Evolutionary conservation across 345 rosid genomes (phyloP).

Genomic region (Leavenworthia alabamica): DNA sequence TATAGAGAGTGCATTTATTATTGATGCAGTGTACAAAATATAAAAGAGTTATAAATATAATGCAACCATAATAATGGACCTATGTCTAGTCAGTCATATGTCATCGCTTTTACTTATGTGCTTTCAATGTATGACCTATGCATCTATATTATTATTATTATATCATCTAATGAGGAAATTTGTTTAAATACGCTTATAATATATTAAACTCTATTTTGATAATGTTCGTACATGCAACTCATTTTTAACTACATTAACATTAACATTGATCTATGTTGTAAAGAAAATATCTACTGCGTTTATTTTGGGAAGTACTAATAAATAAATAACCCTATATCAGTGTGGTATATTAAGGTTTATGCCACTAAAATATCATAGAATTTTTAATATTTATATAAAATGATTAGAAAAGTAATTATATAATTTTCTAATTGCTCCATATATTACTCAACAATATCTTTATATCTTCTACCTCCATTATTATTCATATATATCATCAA

Average conservation of each 20-base stretch:
- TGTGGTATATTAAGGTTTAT: no score
- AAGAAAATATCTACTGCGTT: no score
- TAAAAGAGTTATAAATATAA: slow-evolving; percentile 17
- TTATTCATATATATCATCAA: no score
- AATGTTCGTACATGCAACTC: slow-evolving; percentile 22
- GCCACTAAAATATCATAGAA: no score
- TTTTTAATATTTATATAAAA: no score
- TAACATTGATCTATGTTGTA: neutral
- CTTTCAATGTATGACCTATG: slow-evolving; percentile 31
- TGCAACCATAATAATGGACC: slow-evolving; percentile 31
- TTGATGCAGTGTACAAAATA: slow-evolving; percentile 17
- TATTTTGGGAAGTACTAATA: no score
- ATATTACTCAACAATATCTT: no score
- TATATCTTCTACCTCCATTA: no score
- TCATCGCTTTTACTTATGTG: slow-evolving; percentile 29
- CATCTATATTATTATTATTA: slow-evolving; percentile 15
- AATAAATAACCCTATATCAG: no score
- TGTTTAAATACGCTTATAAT: slow-evolving; percentile 6
- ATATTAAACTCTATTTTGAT: slow-evolving; percentile 17
- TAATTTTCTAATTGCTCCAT: no score
- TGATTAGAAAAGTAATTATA: no score
- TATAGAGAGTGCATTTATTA: slow-evolving; percentile 10
- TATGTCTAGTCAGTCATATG: slow-evolving; percentile 34
- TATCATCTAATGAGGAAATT: slow-evolving; percentile 8
- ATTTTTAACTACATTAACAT: slow-evolving; percentile 6